phyloP scores from a whole-genome alignment of 2,329 filamentous ascomycete genomes.

The Aureobasidium vineae region DNA sequence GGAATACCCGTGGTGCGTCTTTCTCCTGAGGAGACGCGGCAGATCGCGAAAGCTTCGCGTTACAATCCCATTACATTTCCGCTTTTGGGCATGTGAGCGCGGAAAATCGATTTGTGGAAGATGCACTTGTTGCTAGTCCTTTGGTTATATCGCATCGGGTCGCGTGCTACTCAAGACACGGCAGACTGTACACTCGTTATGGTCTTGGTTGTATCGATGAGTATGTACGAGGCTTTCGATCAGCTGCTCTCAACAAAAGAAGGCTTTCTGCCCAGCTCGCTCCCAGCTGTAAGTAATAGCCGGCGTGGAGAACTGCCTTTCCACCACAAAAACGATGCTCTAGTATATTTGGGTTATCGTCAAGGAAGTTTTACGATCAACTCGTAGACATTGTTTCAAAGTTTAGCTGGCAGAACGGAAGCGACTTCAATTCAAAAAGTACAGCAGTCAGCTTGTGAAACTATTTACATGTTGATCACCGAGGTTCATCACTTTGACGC shows the following conservation, averaged over 20 bases:
- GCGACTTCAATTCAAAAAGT: neutral
- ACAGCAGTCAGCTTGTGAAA: neutral
- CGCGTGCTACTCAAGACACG: neutral
- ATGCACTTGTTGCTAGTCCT: slow-evolving; percentile 1
- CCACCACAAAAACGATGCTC: neutral
- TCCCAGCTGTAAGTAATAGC: neutral
- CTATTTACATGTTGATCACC: neutral
- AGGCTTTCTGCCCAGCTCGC: slow-evolving; percentile 1
- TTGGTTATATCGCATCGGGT: neutral
- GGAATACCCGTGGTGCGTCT: neutral
- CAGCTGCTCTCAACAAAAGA: neutral
- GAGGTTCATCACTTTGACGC: neutral
- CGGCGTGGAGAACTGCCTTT: slow-evolving; percentile 11
- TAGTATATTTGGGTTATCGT: neutral
- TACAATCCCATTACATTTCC: slow-evolving; percentile 13
- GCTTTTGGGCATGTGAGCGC: slow-evolving; percentile 2
- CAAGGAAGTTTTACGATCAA: neutral
- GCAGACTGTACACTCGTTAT: neutral
- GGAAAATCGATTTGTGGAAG: neutral
- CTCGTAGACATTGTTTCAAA: neutral
- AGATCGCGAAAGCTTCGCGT: slow-evolving; percentile 18
- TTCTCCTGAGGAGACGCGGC: slow-evolving; percentile 1
- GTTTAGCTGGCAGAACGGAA: neutral
- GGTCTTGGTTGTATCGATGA: neutral
- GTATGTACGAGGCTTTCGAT: neutral